These are phyloP conservation scores for Alternaria rosae DNA, from an alignment of 2,329 filamentous ascomycete species.

Conservation along the genomic window DNA sequence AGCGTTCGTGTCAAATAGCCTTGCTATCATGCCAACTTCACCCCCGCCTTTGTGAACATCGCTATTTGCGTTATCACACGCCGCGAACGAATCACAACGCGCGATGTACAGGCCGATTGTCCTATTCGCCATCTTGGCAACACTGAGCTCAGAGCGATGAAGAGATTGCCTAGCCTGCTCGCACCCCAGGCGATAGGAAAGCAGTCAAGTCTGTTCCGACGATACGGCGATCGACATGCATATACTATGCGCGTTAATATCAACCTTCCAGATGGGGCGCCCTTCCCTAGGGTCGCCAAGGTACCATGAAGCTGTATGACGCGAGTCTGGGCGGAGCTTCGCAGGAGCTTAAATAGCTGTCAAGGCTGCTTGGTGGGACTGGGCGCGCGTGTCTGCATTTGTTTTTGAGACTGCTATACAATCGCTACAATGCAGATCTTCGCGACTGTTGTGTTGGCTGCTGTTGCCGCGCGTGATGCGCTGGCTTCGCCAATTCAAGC, in stretches of 20 bases:
- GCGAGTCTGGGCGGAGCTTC: conserved; percentile 2
- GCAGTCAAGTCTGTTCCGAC: not conserved
- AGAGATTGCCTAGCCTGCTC: not conserved
- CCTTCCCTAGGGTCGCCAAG: not conserved
- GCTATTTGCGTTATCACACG: not conserved
- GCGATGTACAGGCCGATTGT: not conserved
- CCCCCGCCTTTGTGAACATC: not conserved
- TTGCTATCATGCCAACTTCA: not conserved
- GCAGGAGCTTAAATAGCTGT: conserved; percentile 11
- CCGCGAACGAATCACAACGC: not conserved
- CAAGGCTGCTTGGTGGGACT: conserved; percentile 1
- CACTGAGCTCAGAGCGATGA: not conserved
- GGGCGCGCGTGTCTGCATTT: not conserved
- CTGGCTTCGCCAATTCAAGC: conserved; percentile 49
- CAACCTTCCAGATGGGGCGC: conserved; percentile 5
- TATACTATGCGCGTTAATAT: conserved; percentile 5
- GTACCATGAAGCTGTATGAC: not conserved
- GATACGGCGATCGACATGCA: conserved; percentile 6
- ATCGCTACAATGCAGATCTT: conserved; percentile 13
- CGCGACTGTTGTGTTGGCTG: conserved; percentile 34
- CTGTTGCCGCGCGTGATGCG: conserved; percentile 35
- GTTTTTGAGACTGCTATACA: not conserved
- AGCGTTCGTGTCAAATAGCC: not conserved
- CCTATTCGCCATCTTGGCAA: not conserved
- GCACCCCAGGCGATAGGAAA: not conserved